Evolutionary conservation across 2,329 filamentous ascomycete species (phyloP), one percentile per base, ranked within the genome.

Genomic region (Geoglossum cookeanum): DNA sequence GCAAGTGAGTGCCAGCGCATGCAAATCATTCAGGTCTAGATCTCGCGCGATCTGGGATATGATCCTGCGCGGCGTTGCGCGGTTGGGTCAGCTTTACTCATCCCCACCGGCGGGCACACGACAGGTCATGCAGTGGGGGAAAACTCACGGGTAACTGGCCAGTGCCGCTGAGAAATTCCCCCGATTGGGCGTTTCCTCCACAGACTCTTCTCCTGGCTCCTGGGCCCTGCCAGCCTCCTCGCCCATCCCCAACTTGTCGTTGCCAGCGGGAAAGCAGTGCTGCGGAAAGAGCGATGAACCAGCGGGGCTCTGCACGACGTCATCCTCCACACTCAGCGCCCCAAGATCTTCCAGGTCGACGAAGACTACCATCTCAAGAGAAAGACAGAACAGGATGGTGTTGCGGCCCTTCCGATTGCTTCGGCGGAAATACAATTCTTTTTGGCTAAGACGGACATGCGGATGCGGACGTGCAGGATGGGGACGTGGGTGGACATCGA

Each of bases 11-110:
- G 90, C 86, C 22, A 97, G 79, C 61, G 84, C 82, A 68, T 94
- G 84, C 64, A 96, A 79, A 13, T 87, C 84, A 68, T 91, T 95
- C 55, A 95, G 78, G 68, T 97, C 91, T 67, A 96, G 80, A 63
- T 79, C 78, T 35, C 80, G 78, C 54, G 86, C 85, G 62, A 96
- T 78, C 64, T 84, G 79, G 61, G 81, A 79, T 63, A 86, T 81
- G 66, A 95, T 80, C 64, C 89, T 95, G 72, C 59, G 61, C 48
- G 17, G 22, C 22, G 22, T 22, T 22, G 22, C 22, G 22, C 22
- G 22, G 22, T 22, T 22, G 22, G 22, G 22, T 22, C 22, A 22
- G 22, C 22, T 22, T 22, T 22, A 22, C 22, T 22, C 22, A 22
- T 22, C 22, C 2, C 22, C 22, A 22, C 22, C 22, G 22, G 22